Base-by-base conservation (phyloP, 1,139 yeast species). In the Hanseniaspora gamundiae region DNA sequence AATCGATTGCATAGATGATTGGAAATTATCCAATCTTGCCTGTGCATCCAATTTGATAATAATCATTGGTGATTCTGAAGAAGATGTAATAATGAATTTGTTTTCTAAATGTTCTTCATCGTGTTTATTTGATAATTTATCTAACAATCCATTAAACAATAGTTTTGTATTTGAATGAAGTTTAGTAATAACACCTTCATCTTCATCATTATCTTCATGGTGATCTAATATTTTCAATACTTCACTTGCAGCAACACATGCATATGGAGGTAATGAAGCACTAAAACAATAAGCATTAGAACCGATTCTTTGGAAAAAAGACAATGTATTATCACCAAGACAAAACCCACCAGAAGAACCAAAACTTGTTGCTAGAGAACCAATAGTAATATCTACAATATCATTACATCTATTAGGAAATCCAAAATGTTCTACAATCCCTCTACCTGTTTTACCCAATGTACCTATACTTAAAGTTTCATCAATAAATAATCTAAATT, bases 261-360 rank as follows among this genome's bases (percentile, higher is more conserved):
- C 74, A 62, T 83, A 88, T 16, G 97, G 94, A 13, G 98, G 97
- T 60, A 91, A 74, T 2, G 96, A 77, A 9, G 99, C 99, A 58
- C 94, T 82, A 59, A 86, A 91, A 48, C 93, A 93, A 59, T 86
- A 91, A 2, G 95, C 95, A 52, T 74, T 71, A 9, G 95, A 84
- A 28, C 87, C 84, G 56, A 88, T 81, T 59, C 94, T 78, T 70
- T 93, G 98, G 64, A 91, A 95, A 54, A 80, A 83, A 39, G 88
- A 78, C 88, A 91, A 85, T 47, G 81, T 80, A 35, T 67, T 65
- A 36, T 76, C 81, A 48, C 97, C 98, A 22, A 85, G 85, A 59
- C 95, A 91, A 63, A 86, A 91, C 1, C 95, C 98, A 50, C 99
- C 99, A 39, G 93, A 80, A 9, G 94, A 72, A n/a, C 88, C 93